A percentile compares a stretch with the other conserved stretches of the same genome.
Evolutionary conservation across 73 alveolate species (phyloP).

Genomic region (Tetrahymena malaccensis): DNA sequence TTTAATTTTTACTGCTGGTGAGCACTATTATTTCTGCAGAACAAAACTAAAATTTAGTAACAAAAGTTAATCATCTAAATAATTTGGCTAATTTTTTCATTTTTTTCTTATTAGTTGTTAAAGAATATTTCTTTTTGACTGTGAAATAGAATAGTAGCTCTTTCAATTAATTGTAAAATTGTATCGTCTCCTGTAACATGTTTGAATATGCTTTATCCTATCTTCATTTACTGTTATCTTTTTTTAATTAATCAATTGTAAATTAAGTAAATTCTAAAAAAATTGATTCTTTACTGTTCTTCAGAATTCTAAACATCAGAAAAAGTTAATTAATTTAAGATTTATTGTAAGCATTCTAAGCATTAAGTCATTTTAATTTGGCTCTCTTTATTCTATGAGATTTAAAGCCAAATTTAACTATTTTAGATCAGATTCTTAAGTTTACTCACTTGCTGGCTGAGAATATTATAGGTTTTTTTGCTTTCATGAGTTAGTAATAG

Average conservation of each 20-base stretch:
- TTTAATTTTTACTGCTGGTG: not conserved
- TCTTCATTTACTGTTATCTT: not conserved
- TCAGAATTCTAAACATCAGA: not conserved
- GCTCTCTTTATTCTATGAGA: not conserved
- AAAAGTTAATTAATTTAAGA: not conserved
- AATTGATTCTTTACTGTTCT: not conserved
- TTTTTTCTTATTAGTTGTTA: not conserved
- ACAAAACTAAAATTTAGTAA: not conserved
- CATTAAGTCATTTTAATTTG: not conserved
- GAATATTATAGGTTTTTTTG: not conserved
- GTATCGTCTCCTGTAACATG: not conserved
- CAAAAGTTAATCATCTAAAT: not conserved
- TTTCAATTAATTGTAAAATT: not conserved
- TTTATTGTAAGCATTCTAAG: not conserved
- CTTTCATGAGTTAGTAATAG: not conserved
- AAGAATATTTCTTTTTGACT: not conserved
- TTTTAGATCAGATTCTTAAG: not conserved
- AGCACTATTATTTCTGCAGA: not conserved
- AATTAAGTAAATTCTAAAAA: not conserved
- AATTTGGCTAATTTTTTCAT: not conserved
- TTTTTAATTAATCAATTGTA: not conserved
- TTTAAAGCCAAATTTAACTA: not conserved
- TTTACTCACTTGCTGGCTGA: not conserved
- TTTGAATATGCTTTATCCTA: not conserved
- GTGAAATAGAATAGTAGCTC: not conserved